Conservation (phyloP, 768 basidiomycete genomes). For the Aureoboletus auriporus region DNA sequence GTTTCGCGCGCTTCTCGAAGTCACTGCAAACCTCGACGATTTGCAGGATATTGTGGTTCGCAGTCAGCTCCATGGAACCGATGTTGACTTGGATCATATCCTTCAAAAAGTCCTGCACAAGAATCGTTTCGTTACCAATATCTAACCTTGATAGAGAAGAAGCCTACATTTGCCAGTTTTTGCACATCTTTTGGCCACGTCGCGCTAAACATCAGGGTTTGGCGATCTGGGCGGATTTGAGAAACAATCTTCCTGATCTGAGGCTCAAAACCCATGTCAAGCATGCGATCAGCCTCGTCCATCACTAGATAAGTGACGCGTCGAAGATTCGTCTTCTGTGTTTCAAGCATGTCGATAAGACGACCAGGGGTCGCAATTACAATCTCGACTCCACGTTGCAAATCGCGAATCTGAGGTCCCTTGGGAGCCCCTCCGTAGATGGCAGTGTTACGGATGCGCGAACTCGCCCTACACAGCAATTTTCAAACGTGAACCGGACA, state of each 20-base stretch:
- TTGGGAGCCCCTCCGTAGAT: slow-evolving; percentile 99
- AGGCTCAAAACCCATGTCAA: slow-evolving; percentile 99
- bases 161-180: slow-evolving; percentile 79
- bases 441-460: slow-evolving; percentile 96
- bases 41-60: slow-evolving; percentile 97
- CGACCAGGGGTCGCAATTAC: slow-evolving; percentile 99
- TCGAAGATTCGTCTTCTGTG: slow-evolving; percentile 92
- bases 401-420: slow-evolving; percentile 95
- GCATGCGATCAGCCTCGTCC: slow-evolving; percentile 99
- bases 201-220: slow-evolving; percentile 98
- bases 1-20: slow-evolving; percentile 93
- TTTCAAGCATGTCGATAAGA: slow-evolving; percentile 98
- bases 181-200: slow-evolving; percentile 99
- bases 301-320: slow-evolving; percentile 97
- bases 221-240: slow-evolving; percentile 97
- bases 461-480: slow-evolving; percentile 61
- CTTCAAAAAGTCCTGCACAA: slow-evolving; percentile 81
- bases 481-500: slow-evolving; percentile 1
- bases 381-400: slow-evolving; percentile 95
- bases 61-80: slow-evolving; percentile 96
- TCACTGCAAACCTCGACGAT: slow-evolving; percentile 96
- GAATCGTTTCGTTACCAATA: slow-evolving; percentile 2
- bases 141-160: background rate
- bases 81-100: slow-evolving; percentile 99
- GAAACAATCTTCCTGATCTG: slow-evolving; percentile 98